A percentile compares a stretch with the other conserved stretches of the same genome.
Evolutionary conservation across 805 yeast genomes (phyloP).

Genomic region (Naumovozyma dairenensis): DNA sequence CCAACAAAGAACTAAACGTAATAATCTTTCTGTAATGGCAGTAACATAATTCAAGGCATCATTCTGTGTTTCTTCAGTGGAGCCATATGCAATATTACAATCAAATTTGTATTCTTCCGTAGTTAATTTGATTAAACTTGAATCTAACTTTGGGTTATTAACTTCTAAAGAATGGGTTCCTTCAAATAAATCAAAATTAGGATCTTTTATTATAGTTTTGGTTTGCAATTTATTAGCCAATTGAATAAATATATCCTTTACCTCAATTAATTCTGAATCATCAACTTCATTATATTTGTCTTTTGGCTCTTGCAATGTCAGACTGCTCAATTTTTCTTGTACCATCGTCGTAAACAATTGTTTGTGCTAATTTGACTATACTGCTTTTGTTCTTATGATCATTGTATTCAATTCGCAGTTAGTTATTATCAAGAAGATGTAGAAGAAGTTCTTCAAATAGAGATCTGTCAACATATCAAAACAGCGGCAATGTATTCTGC

Average conservation of each 20-base stretch:
- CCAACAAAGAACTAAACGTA: slow-evolving; percentile 60
- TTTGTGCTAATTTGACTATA: too few species aligned
- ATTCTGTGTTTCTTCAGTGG: slow-evolving; percentile 12
- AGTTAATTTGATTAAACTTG: slow-evolving; percentile 50
- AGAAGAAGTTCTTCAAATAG: too few species aligned
- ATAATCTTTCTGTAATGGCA: slow-evolving; percentile 44
- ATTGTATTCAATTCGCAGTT: too few species aligned
- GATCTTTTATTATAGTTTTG: slow-evolving; percentile 50
- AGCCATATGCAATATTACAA: slow-evolving; percentile 22
- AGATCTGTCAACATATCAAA: too few species aligned
- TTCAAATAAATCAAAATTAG: slow-evolving; percentile 57
- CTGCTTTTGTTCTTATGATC: too few species aligned
- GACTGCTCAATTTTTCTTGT: too few species aligned
- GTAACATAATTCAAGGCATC: slow-evolving; percentile 35
- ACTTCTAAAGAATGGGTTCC: slow-evolving; percentile 86
- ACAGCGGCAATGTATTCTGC: too few species aligned
- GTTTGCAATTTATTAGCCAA: slow-evolving; percentile 33
- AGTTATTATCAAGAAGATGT: too few species aligned
- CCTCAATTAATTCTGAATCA: slow-evolving; percentile 33
- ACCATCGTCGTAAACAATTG: too few species aligned
- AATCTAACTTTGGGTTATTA: slow-evolving; percentile 62
- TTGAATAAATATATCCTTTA: slow-evolving; percentile 43
- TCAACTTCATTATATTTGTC: background rate
- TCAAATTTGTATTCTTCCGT: slow-evolving; percentile 40
- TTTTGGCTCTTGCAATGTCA: too few species aligned